These are phyloP conservation scores for Stagonosporopsis tanaceti DNA, from an alignment of 2,329 filamentous ascomycete species.

Conservation along the genomic window DNA sequence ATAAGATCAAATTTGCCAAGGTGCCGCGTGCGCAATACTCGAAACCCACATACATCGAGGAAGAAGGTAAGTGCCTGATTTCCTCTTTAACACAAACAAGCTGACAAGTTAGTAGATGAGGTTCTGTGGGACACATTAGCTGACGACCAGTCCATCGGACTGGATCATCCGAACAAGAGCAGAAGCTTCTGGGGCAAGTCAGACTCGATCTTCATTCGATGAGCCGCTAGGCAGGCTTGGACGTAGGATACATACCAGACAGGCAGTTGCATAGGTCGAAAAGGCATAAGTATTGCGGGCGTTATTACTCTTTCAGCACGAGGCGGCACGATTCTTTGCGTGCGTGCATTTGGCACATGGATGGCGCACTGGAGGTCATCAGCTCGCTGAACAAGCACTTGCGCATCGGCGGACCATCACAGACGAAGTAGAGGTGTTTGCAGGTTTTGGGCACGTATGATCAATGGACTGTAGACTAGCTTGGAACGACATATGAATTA, in stretches of 20 bases:
- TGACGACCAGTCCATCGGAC: conserved; percentile 55
- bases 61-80: conserved; percentile 74
- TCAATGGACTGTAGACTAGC: conserved; percentile 8
- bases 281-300: conserved; percentile 17
- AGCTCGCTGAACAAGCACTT: not conserved
- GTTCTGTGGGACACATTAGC: conserved; percentile 55
- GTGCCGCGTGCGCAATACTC: conserved; percentile 71
- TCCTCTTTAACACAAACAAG: not conserved
- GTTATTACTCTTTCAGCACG: conserved; percentile 13
- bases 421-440: not conserved
- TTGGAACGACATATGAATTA: conserved; percentile 4
- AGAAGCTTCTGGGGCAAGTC: conserved; percentile 66
- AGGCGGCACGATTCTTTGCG: conserved; percentile 2
- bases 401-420: not conserved
- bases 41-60: conserved; percentile 77
- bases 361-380: conserved; percentile 8
- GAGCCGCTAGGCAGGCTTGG: conserved; percentile 19
- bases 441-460: not conserved
- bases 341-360: not conserved
- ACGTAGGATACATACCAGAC: conserved; percentile 35
- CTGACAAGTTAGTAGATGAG: conserved; percentile 50
- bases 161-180: conserved; percentile 70
- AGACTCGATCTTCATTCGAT: conserved; percentile 70
- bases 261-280: conserved; percentile 11
- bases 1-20: conserved; percentile 97